Evolutionary conservation across 129 eudicot species (phyloP).

Genomic region (Scalesia atractyloides): DNA sequence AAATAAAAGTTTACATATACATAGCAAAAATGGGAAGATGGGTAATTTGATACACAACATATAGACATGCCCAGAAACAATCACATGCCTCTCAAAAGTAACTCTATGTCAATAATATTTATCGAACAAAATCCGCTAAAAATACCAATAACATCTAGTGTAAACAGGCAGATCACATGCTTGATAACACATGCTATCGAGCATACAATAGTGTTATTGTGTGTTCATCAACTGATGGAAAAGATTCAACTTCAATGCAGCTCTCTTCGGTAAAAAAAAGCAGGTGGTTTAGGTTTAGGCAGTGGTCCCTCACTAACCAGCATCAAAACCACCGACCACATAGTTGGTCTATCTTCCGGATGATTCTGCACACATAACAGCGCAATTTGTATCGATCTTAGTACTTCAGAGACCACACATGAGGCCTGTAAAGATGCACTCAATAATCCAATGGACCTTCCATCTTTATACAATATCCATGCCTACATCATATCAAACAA

Average conservation of each 20-base stretch:
- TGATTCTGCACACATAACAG: neutral
- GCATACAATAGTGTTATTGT: slow-evolving; percentile 14
- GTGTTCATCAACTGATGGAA: slow-evolving; percentile 2
- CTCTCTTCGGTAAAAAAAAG: slow-evolving; percentile 19
- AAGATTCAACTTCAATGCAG: neutral
- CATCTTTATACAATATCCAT: too few relatives aligned
- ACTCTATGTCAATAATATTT: too few relatives aligned
- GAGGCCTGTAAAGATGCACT: neutral
- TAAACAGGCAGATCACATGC: too few relatives aligned
- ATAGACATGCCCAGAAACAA: too few relatives aligned
- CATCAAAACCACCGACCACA: slow-evolving; percentile 11
- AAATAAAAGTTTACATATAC: too few relatives aligned
- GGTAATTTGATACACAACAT: too few relatives aligned
- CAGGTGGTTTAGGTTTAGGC: slow-evolving; percentile 38
- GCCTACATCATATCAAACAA: too few relatives aligned
- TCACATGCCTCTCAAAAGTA: too few relatives aligned
- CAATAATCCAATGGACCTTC: slow-evolving; percentile 12
- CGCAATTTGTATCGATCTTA: neutral
- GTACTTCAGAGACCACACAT: neutral
- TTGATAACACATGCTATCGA: slow-evolving; percentile 6
- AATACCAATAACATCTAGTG: too few relatives aligned
- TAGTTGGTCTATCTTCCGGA: neutral
- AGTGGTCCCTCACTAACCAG: slow-evolving; percentile 26
- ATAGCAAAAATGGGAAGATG: too few relatives aligned
- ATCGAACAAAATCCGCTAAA: too few relatives aligned